Evolutionary conservation across 441 rosid species (phyloP).

Genomic region (Euphorbia corollata): DNA sequence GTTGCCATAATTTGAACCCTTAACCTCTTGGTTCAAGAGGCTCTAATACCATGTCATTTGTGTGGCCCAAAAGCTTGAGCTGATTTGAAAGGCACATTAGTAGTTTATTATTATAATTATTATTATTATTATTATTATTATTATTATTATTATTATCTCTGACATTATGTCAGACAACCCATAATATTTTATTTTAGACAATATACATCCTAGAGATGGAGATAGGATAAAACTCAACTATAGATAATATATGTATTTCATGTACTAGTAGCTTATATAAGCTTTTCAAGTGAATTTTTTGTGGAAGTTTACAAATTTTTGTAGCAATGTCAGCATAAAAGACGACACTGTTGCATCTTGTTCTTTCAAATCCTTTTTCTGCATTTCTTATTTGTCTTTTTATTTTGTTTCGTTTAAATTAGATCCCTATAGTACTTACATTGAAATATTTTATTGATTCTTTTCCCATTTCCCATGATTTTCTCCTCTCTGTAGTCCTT

Average conservation of each 20-base stretch:
- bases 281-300: not conserved
- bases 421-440: not conserved
- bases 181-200: not conserved
- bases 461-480: not conserved
- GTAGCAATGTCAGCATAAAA: not conserved
- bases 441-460: not conserved
- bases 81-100: too few species aligned
- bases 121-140: too few species aligned
- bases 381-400: too few species aligned
- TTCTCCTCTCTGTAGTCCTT: not conserved
- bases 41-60: too few species aligned
- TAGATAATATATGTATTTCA: not conserved
- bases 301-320: not conserved
- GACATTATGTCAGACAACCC: not conserved
- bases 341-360: constrained; percentile 1
- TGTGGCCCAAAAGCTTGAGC: too few species aligned
- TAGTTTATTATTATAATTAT: too few species aligned
- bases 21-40: too few species aligned
- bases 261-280: not conserved
- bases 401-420: not conserved
- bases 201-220: not conserved
- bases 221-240: not conserved
- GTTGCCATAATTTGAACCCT: too few species aligned
- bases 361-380: not conserved
- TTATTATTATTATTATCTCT: not conserved